phyloP scores from a whole-genome alignment of 129 eudicot species.

The Chrysanthemum seticuspe region DNA sequence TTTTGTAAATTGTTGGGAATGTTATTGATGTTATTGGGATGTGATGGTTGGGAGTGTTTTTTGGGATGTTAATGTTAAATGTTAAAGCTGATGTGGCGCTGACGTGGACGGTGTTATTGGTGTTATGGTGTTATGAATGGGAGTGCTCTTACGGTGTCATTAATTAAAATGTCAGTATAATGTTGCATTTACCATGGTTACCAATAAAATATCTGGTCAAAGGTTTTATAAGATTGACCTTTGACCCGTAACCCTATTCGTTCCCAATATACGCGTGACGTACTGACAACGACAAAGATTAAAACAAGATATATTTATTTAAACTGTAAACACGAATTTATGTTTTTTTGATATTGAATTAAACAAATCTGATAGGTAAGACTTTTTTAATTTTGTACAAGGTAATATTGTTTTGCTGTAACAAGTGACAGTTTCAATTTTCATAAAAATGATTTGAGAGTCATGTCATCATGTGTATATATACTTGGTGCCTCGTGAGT shows the following conservation, averaged over 20 bases:
- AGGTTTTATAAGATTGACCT: slow-evolving; percentile 8
- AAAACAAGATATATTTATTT: background rate
- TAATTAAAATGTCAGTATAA: slow-evolving; percentile 1
- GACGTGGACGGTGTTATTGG: no score
- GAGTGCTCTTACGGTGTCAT: no score
- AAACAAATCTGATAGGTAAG: background rate
- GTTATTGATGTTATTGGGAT: no score
- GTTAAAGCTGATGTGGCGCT: no score
- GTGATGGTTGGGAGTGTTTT: no score
- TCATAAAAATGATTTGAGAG: no score
- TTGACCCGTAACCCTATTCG: slow-evolving; percentile 1
- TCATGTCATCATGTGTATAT: no score
- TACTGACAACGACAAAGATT: slow-evolving; percentile 27
- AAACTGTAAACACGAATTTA: background rate
- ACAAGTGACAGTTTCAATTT: no score
- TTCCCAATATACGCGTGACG: slow-evolving; percentile 16
- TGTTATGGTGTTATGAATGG: no score
- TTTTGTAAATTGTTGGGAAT: no score
- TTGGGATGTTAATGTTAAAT: no score
- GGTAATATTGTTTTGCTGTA: background rate
- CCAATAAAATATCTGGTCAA: slow-evolving; percentile 10
- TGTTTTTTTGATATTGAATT: background rate
- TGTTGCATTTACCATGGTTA: background rate
- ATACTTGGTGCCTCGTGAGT: no score
- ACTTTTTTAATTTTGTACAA: background rate